Base-by-base conservation (phyloP, 192 early-diverging fungal species). In the Geranomyces variabilis region DNA sequence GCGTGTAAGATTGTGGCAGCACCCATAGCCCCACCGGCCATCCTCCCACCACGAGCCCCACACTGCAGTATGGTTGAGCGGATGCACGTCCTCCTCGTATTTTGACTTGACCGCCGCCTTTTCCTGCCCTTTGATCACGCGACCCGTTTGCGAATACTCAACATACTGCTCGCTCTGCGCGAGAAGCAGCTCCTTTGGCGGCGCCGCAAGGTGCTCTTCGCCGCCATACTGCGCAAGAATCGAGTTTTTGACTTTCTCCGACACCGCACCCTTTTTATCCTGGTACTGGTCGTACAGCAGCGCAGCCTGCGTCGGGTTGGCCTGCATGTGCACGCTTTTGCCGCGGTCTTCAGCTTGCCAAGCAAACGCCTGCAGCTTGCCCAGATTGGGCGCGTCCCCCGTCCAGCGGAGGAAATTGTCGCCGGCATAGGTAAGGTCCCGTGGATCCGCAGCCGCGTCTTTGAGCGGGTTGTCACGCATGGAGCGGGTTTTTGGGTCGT, bases 401-500 rank as follows among this genome's bases (percentile, higher is more conserved):
- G 95, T 89, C 75, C 92, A 97, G 33, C 96, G 84, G 24, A 90
- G 82, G 80, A 96, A 96, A 71, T 98, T 97, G 76, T 99, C 97
- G 43, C 96, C 97, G 5, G 93, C 85, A 53, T 85, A 86, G 9
- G 68, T 70, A n/a, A 86, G 66, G 8, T 83, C 79, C 3, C 34
- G 59, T 13, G 89, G 81, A 45, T 90, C 91, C 34, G 84, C 81
- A 7, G 36, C 36, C 36, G 36, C 36, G 33, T 89, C 88, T 31
- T 84, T 84, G 59, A 89, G 81, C 10, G 97, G 97, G 79, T 98
- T 97, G 66, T 98, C 96, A 72, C 97, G 90, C 97, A 99, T 99
- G 0, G 96, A 96, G 31, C 96, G 88, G 1, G 97, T 96, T 75
- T 99, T 99, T 41, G 97, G 97, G 81, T 99, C 97, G 70, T 99